phyloP scores from a whole-genome alignment of 306 rosid species.

The Quercus gilva region DNA sequence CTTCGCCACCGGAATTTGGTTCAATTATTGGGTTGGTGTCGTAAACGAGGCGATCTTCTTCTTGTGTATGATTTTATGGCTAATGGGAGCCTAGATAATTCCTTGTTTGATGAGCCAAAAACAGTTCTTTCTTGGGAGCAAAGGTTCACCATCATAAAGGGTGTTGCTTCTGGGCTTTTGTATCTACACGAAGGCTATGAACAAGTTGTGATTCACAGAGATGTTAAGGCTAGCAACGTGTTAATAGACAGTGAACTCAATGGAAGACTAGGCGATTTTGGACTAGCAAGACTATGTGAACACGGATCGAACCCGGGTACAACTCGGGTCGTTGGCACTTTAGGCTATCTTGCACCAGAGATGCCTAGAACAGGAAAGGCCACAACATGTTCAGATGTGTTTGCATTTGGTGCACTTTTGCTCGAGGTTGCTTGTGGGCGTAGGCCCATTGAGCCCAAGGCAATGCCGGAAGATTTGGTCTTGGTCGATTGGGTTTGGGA shows the following conservation, averaged over 20 bases:
- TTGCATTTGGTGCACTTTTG: constrained; percentile 71
- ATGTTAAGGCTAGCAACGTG: constrained; percentile 84
- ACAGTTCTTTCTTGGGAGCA: constrained; percentile 62
- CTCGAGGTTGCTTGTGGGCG: constrained; percentile 73
- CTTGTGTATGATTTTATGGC: constrained; percentile 84
- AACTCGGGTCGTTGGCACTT: constrained; percentile 77
- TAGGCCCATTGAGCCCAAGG: constrained; percentile 70
- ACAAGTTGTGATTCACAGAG: constrained; percentile 78
- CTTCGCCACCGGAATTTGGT: constrained; percentile 81
- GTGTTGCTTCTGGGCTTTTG: constrained; percentile 69
- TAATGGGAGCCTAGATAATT: constrained; percentile 74
- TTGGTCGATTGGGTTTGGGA: constrained; percentile 88
- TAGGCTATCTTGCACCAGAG: constrained; percentile 88
- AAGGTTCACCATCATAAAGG: constrained; percentile 68
- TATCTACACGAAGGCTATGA: constrained; percentile 84
- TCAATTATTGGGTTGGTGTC: constrained; percentile 82
- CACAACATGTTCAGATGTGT: constrained; percentile 69
- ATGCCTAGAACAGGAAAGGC: constrained; percentile 72
- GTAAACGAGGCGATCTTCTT: constrained; percentile 59
- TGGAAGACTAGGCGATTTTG: constrained; percentile 78
- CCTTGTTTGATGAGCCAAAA: constrained; percentile 54
- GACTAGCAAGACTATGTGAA: constrained; percentile 73
- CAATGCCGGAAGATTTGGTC: constrained; percentile 50
- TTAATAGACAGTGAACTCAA: constrained; percentile 65
- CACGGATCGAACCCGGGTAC: constrained; percentile 74